A percentile compares a stretch with the other conserved stretches of the same genome.
Conservation (phyloP, 192 early-diverging fungal genomes). For the Coemansia sp. region DNA sequence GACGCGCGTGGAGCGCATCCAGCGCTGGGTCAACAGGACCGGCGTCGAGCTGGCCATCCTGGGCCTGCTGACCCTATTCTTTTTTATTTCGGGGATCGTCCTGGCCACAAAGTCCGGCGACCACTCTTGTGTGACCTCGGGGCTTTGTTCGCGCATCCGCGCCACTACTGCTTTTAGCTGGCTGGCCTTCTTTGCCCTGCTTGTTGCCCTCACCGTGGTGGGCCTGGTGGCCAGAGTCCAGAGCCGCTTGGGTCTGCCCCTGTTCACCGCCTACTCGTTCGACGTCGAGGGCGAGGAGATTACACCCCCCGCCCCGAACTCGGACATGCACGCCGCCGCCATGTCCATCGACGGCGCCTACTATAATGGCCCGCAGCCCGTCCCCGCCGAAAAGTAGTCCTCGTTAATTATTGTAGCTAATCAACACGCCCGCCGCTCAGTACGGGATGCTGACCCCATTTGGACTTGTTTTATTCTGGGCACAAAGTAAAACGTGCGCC, state of each 20-base stretch:
- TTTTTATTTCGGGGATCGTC: slow-evolving; percentile 17
- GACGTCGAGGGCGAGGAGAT: slow-evolving; percentile 33
- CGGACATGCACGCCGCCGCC: slow-evolving; percentile 20
- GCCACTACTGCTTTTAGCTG: slow-evolving; percentile 25
- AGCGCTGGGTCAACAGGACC: slow-evolving; percentile 29
- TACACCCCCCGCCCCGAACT: not conserved
- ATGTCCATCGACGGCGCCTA: slow-evolving; percentile 5
- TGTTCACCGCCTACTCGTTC: slow-evolving; percentile 27
- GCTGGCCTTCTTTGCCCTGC: slow-evolving; percentile 9
- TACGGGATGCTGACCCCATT: too few relatives aligned
- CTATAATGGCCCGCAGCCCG: not conserved
- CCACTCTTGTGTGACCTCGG: slow-evolving; percentile 3
- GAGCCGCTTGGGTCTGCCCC: slow-evolving; percentile 10
- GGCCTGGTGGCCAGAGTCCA: slow-evolving; percentile 25
- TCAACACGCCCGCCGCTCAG: too few relatives aligned
- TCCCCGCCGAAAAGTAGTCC: not conserved
- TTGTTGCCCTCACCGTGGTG: slow-evolving; percentile 1
- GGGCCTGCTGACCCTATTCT: slow-evolving; percentile 9
- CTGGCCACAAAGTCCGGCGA: slow-evolving; percentile 15
- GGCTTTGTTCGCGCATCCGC: slow-evolving; percentile 9
- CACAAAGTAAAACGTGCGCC: too few relatives aligned
- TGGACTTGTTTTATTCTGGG: too few relatives aligned
- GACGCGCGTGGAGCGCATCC: slow-evolving; percentile 8
- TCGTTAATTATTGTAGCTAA: too few relatives aligned
- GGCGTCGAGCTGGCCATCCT: slow-evolving; percentile 17